phyloP scores from a whole-genome alignment of 2,329 filamentous ascomycete genomes.

The Xylariaceae sp. region DNA sequence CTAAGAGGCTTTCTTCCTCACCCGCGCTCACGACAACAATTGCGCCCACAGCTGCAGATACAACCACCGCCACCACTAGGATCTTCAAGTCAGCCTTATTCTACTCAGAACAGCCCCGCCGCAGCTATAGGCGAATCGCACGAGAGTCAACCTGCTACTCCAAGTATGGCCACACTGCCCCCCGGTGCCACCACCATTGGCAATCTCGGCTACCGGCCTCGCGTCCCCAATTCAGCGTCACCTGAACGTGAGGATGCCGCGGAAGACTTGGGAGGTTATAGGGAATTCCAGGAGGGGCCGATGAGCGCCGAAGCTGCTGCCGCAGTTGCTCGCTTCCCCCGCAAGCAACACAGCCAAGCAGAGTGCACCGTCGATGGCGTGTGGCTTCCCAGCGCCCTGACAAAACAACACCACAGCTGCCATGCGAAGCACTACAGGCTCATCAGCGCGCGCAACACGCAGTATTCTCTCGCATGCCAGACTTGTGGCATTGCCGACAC shows the following conservation, averaged over 20 bases:
- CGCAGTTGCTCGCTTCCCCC: constrained; percentile 26
- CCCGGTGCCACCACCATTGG: background rate
- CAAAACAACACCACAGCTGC: constrained; percentile 42
- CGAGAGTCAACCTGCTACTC: background rate
- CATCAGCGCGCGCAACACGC: constrained; percentile 45
- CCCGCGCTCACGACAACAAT: constrained; percentile 12
- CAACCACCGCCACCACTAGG: background rate
- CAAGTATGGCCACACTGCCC: background rate
- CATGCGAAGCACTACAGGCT: constrained; percentile 46
- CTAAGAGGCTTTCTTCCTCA: constrained; percentile 15
- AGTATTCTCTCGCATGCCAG: constrained; percentile 52
- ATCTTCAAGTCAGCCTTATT: background rate
- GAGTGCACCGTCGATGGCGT: constrained; percentile 19
- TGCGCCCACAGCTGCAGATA: constrained; percentile 5
- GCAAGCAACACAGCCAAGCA: constrained; percentile 3
- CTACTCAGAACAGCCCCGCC: constrained; percentile 6
- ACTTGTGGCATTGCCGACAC: constrained; percentile 46
- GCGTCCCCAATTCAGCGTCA: background rate
- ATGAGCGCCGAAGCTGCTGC: constrained; percentile 12
- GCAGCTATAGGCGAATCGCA: constrained; percentile 4
- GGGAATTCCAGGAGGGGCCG: background rate
- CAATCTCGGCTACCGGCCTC: background rate
- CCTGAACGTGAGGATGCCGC: constrained; percentile 16
- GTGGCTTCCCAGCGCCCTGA: constrained; percentile 40
- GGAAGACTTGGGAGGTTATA: background rate